Conservation (phyloP, 768 basidiomycete genomes). For the Tulasnella sp. region DNA sequence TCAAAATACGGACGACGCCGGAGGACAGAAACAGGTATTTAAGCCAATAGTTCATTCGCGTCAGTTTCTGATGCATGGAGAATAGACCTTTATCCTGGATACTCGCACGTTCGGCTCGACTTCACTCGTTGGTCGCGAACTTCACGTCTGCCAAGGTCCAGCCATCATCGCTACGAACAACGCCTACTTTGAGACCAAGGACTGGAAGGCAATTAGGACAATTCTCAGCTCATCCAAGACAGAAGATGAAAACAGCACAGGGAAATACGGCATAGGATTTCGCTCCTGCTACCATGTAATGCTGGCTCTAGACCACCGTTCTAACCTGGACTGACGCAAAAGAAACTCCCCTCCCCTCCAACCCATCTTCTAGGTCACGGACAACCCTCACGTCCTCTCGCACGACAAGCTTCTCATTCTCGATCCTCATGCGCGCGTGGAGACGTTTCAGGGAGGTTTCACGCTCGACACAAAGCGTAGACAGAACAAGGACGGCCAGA, state of each 20-base stretch:
- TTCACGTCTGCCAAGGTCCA: slow-evolving; percentile 14
- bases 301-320: background rate
- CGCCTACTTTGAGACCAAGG: background rate
- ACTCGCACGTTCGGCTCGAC: background rate
- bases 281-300: slow-evolving; percentile 15
- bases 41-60: background rate
- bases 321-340: background rate
- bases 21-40: background rate
- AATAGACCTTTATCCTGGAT: slow-evolving; percentile 8
- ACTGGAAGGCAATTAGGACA: slow-evolving; percentile 1
- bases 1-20: slow-evolving; percentile 9
- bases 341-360: background rate
- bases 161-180: slow-evolving; percentile 17
- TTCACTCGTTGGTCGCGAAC: background rate
- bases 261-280: slow-evolving; percentile 4
- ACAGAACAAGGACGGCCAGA: background rate
- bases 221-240: slow-evolving; percentile 18
- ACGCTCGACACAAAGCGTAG: background rate
- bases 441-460: background rate
- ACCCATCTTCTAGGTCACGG: slow-evolving; percentile 9
- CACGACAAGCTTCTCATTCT: slow-evolving; percentile 2
- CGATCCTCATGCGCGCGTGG: slow-evolving; percentile 13
- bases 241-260: slow-evolving; percentile 13
- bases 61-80: background rate
- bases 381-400: slow-evolving; percentile 21